phyloP scores from a whole-genome alignment of 2,329 filamentous ascomycete species.

The Cytospora piceicola region DNA sequence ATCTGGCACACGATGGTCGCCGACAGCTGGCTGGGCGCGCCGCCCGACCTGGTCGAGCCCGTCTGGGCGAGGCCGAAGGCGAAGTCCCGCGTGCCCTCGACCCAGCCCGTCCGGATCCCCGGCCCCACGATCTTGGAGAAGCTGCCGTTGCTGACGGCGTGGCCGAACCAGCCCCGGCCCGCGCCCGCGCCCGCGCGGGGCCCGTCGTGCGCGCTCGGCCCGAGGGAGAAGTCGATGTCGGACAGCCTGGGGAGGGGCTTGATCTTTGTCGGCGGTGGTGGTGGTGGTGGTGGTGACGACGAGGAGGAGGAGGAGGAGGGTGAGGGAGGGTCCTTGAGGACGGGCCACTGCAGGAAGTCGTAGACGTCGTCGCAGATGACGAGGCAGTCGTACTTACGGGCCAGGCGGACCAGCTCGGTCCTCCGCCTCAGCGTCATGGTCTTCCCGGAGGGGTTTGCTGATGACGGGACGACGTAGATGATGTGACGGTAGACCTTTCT shows the following conservation, averaged over 20 bases:
- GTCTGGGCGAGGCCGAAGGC: constrained; percentile 56
- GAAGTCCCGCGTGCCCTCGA: constrained; percentile 67
- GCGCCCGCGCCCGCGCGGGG: constrained; percentile 47
- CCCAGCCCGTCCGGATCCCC: constrained; percentile 86
- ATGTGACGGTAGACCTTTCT: constrained; percentile 84
- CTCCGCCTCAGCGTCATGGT: constrained; percentile 76
- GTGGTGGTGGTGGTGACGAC: no score
- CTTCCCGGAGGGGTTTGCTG: constrained; percentile 84
- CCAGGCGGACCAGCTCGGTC: constrained; percentile 71
- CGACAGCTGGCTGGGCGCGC: constrained; percentile 56
- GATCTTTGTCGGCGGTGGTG: constrained; percentile 41
- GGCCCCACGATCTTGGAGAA: constrained; percentile 89
- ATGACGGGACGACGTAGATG: constrained; percentile 87
- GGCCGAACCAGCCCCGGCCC: constrained; percentile 65
- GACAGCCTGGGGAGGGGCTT: constrained; percentile 72
- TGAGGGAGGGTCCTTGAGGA: constrained; percentile 28
- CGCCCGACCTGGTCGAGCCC: constrained; percentile 59
- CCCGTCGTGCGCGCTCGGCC: constrained; percentile 46
- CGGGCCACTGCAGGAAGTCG: constrained; percentile 83
- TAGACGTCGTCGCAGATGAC: constrained; percentile 92
- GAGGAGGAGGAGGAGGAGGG: constrained; percentile 34
- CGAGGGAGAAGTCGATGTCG: constrained; percentile 74
- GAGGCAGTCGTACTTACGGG: constrained; percentile 79
- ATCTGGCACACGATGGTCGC: constrained; percentile 57
- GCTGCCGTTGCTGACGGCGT: constrained; percentile 82